Evolutionary conservation across 352 stramenopile genomes (phyloP).

Genomic region (Thraustotheca clavata): DNA sequence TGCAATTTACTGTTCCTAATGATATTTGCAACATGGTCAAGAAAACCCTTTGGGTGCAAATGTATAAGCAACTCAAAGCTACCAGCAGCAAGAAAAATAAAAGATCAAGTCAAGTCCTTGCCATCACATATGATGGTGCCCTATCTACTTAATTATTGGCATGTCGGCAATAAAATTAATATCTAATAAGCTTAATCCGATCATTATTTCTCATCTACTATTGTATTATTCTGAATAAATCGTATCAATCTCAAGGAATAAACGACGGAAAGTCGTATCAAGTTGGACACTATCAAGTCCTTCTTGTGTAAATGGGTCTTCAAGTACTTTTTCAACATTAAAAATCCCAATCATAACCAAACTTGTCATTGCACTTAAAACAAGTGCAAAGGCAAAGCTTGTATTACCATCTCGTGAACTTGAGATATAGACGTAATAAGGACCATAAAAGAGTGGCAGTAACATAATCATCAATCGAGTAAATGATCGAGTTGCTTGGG

Average conservation of each 20-base stretch:
- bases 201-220: too few species aligned
- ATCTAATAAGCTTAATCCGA: too few species aligned
- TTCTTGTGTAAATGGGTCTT: constrained; percentile 61
- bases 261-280: constrained; percentile 3
- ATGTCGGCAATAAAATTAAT: too few species aligned
- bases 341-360: constrained; percentile 80
- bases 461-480: constrained; percentile 80
- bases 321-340: constrained; percentile 74
- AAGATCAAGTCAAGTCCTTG: too few species aligned
- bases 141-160: too few species aligned
- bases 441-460: constrained; percentile 72
- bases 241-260: constrained; percentile 2
- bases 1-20: too few species aligned
- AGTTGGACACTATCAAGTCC: constrained; percentile 13
- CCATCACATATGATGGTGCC: too few species aligned
- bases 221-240: background rate
- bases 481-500: constrained; percentile 77
- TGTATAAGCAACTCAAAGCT: too few species aligned
- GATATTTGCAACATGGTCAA: too few species aligned
- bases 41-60: too few species aligned
- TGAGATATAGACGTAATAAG: constrained; percentile 79
- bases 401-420: constrained; percentile 40
- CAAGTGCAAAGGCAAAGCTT: constrained; percentile 69
- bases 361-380: constrained; percentile 64
- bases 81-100: too few species aligned